A percentile compares a stretch with the other conserved stretches of the same genome.
Evolutionary conservation across 371 early-diverging fungal species (phyloP).

Genomic region (Mucor saturninus): DNA sequence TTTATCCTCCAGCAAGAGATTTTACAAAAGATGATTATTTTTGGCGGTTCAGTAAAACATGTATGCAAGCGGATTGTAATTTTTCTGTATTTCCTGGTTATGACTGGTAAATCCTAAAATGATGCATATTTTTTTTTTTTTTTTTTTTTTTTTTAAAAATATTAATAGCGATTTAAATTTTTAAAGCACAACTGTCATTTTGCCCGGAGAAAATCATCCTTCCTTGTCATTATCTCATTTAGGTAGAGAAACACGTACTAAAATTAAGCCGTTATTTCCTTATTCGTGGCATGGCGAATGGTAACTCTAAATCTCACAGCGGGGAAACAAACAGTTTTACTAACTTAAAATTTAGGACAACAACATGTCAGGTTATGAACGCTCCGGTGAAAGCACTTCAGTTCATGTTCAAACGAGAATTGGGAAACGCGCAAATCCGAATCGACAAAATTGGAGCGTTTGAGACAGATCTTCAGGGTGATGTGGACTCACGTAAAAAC

Average conservation of each 20-base stretch:
- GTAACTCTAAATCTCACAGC: conserved; percentile 25
- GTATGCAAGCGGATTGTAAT: conserved; percentile 52
- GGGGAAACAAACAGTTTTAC: no score
- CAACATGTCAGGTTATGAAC: conserved; percentile 46
- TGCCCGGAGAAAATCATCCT: conserved; percentile 22
- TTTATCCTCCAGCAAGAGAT: conserved; percentile 50
- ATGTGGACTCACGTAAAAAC: conserved; percentile 40
- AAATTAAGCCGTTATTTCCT: conserved; percentile 55
- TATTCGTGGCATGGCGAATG: conserved; percentile 63
- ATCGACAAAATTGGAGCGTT: conserved; percentile 33
- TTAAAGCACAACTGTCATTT: conserved; percentile 28
- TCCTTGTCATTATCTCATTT: conserved; percentile 52
- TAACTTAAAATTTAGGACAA: conserved; percentile 21
- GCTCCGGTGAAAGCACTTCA: conserved; percentile 50
- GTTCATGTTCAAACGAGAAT: conserved; percentile 49
- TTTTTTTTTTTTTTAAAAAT: not conserved
- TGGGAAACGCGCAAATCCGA: conserved; percentile 27
- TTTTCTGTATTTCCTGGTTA: conserved; percentile 65
- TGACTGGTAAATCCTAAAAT: conserved; percentile 45
- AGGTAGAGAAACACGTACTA: conserved; percentile 46
- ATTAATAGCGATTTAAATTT: not conserved
- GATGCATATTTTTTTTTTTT: not conserved
- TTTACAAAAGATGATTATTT: conserved; percentile 55
- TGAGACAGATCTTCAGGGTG: conserved; percentile 25
- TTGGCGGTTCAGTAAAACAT: conserved; percentile 57